Evolutionary conservation across 2,329 filamentous ascomycete species (phyloP).

Genomic region (Pseudogymnoascus sp.): DNA sequence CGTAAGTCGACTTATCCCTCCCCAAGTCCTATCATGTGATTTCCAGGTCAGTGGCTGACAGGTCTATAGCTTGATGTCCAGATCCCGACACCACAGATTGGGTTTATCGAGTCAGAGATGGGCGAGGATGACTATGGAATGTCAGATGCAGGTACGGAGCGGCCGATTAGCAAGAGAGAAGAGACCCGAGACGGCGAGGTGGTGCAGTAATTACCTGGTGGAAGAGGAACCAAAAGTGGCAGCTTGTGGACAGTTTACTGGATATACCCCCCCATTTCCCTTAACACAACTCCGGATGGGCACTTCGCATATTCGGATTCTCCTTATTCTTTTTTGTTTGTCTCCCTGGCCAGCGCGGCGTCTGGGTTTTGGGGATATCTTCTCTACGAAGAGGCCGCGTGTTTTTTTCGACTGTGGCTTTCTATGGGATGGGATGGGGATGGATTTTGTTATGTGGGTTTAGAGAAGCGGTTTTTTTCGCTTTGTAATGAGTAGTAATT

Average conservation of each 20-base stretch:
- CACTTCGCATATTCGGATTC: neutral
- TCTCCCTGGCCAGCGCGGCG: slow-evolving; percentile 2
- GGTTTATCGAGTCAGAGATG: neutral
- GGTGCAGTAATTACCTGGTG: neutral
- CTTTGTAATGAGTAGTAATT: too few species aligned
- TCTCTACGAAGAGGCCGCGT: neutral
- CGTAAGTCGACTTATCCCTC: slow-evolving; percentile 37
- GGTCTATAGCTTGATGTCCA: slow-evolving; percentile 2
- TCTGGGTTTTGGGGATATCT: neutral
- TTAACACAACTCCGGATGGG: slow-evolving; percentile 6
- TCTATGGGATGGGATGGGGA: neutral
- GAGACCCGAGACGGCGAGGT: neutral
- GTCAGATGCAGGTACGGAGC: neutral
- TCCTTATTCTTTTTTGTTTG: neutral
- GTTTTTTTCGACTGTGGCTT: neutral
- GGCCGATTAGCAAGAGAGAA: neutral
- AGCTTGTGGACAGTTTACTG: slow-evolving; percentile 2
- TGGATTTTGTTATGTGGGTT: neutral
- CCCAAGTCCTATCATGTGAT: neutral
- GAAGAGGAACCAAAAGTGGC: neutral
- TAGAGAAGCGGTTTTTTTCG: too few species aligned
- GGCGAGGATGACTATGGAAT: neutral
- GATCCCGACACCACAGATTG: slow-evolving; percentile 9
- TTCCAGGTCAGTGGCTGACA: neutral
- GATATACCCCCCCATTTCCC: slow-evolving; percentile 3